Evolutionary conservation across 495 filamentous ascomycete species (phyloP).

Genomic region (Aspergillus conjunctus): DNA sequence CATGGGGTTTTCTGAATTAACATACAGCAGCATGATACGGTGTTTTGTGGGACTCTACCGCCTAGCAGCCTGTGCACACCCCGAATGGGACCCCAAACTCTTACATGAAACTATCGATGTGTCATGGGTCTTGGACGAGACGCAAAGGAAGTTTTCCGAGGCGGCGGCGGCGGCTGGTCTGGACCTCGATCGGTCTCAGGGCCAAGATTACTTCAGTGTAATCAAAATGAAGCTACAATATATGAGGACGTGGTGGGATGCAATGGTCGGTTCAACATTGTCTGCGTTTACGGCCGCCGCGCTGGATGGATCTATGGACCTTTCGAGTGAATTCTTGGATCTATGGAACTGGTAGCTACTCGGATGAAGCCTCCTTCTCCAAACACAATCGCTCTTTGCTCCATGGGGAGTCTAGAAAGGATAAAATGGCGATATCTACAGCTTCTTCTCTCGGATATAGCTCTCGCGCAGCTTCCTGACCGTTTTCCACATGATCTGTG

Average conservation of each 20-base stretch:
- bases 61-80: conserved; percentile 1
- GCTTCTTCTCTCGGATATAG: not conserved
- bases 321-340: not conserved
- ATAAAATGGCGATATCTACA: not conserved
- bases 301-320: not conserved
- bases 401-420: no score
- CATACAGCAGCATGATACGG: not conserved
- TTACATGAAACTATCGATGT: not conserved
- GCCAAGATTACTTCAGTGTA: not conserved
- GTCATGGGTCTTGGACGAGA: not conserved
- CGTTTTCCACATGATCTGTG: conserved; percentile 2
- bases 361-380: no score
- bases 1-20: not conserved
- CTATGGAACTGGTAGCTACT: not conserved
- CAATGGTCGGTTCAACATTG: not conserved
- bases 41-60: not conserved
- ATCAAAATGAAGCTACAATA: not conserved
- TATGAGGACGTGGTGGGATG: not conserved
- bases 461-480: conserved; percentile 2
- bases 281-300: not conserved
- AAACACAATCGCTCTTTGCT: no score
- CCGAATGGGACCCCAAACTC: conserved; percentile 5
- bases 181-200: not conserved
- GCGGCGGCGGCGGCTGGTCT: not conserved
- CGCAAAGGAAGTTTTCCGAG: not conserved